Evolutionary conservation across 768 basidiomycete species (phyloP).

Genomic region (Russula sp.): DNA sequence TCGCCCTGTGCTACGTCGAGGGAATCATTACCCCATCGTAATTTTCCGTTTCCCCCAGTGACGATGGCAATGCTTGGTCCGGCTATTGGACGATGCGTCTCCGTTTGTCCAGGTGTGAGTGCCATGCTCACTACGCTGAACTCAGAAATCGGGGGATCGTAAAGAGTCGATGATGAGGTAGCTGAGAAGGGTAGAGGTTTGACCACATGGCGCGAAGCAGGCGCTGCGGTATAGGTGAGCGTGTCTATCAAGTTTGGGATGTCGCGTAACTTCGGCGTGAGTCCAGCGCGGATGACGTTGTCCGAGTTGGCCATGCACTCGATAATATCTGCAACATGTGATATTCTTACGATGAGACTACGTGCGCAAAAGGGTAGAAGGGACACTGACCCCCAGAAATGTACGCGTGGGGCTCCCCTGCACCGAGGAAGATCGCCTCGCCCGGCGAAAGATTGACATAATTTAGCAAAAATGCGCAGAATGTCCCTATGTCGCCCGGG

Average conservation of each 20-base stretch:
- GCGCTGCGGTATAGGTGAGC: conserved; percentile 77
- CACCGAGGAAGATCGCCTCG: conserved; percentile 91
- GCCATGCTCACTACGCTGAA: conserved; percentile 76
- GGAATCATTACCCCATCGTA: conserved; percentile 42
- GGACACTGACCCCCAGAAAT: conserved; percentile 71
- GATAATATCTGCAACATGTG: conserved; percentile 67
- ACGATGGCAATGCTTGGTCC: conserved; percentile 86
- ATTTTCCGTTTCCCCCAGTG: conserved; percentile 57
- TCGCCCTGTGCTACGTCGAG: conserved; percentile 55
- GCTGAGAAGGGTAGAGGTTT: conserved; percentile 44
- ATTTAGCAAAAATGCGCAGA: conserved; percentile 88
- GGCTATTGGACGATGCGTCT: conserved; percentile 55
- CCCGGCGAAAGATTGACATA: conserved; percentile 73
- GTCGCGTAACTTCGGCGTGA: conserved; percentile 95
- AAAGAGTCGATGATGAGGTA: conserved; percentile 44
- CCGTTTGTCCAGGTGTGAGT: conserved; percentile 40
- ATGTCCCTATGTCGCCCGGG: conserved; percentile 88
- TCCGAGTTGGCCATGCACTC: conserved; percentile 99
- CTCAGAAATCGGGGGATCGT: conserved; percentile 90
- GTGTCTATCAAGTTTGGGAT: conserved; percentile 83
- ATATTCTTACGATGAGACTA: neutral
- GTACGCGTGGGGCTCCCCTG: conserved; percentile 97
- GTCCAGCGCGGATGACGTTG: conserved; percentile 96
- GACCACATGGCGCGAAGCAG: conserved; percentile 65
- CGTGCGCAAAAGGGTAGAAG: neutral